Evolutionary conservation across 495 filamentous ascomycete species (phyloP), one percentile per base, ranked within the genome.

Genomic region (Annulohypoxylon bovei): DNA sequence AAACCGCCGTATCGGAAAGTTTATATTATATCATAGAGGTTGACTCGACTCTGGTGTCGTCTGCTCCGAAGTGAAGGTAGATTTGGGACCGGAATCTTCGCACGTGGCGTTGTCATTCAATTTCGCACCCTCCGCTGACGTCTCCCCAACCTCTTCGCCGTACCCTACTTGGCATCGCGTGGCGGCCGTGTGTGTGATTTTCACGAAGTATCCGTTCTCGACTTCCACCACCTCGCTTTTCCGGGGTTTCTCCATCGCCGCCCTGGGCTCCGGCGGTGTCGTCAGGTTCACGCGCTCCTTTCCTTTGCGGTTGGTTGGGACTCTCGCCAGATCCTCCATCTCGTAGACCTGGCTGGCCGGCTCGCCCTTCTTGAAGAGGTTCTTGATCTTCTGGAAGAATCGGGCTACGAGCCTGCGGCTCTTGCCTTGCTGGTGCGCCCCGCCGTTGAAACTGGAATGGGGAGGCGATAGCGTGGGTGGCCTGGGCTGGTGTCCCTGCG

Each of bases 361-460:
- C 6, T 54, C 23, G 6, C 16, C 32, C 33, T 12, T 49, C 16
- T 22, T 39, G 12, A 53, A 44, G 16, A 59, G 4, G 6, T 1
- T 25, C 37, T 70, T 64, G 20, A 70, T n/a, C 46, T 54, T 64
- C 5, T 46, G 33, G 53, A 54, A 65, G 18, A 54, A n/a, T 20
- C 27, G 32, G 0, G 18, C 6, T 0, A 22, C 52, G 14, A 70
- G 8, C 46, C 33, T 64, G 56, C 25, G 57, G n/a, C 27, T 23
- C 52, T 23, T 64, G 11, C 42, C 16, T 9, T 20, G n/a, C n/a
- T n/a, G 20, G 9, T n/a, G 46, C 32, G 18, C n/a, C 22, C 1
- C 25, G 30, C 22, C 8, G 14, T 12, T 22, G 3, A 28, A 3
- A 28, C 28, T 23, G 25, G 20, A 8, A 9, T 47, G 22, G 20